These are phyloP conservation scores for Persicaria maculosa DNA, from an alignment of 148 eudicot species.

Conservation along the genomic window DNA sequence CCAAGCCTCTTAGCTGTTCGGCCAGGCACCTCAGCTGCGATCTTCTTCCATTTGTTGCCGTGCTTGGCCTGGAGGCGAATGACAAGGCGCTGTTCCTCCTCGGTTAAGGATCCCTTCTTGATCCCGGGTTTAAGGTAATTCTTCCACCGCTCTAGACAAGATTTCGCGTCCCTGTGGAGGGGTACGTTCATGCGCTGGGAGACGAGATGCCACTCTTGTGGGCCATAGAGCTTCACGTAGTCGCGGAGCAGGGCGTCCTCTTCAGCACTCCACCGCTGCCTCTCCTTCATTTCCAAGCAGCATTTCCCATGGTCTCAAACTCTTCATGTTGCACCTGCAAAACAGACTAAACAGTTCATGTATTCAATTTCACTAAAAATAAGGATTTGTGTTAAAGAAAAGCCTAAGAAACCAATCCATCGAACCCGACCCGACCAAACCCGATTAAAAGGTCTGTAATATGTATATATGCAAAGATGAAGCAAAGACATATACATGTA, in stretches of 20 bases:
- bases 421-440: no score
- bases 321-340: conserved; percentile 41
- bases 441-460: no score
- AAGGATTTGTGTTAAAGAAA: background rate
- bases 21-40: conserved; percentile 64
- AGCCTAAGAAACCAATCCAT: no score
- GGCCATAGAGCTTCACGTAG: conserved; percentile 55
- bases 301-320: conserved; percentile 39
- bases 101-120: conserved; percentile 55
- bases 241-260: conserved; percentile 52
- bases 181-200: conserved; percentile 59
- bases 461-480: no score
- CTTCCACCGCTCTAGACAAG: conserved; percentile 67
- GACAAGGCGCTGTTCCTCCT: conserved; percentile 57
- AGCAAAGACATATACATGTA: no score
- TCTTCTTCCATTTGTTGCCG: conserved; percentile 71
- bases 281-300: conserved; percentile 51
- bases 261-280: conserved; percentile 70
- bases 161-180: conserved; percentile 54
- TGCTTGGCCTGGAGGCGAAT: conserved; percentile 56
- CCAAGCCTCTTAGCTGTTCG: conserved; percentile 63
- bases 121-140: conserved; percentile 66
- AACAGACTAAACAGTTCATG: background rate
- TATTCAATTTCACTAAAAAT: background rate
- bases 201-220: conserved; percentile 64